Evolutionary conservation across 805 yeast genomes (phyloP), one percentile per base, ranked within the genome.

Genomic region (Metschnikowia amazonensis): DNA sequence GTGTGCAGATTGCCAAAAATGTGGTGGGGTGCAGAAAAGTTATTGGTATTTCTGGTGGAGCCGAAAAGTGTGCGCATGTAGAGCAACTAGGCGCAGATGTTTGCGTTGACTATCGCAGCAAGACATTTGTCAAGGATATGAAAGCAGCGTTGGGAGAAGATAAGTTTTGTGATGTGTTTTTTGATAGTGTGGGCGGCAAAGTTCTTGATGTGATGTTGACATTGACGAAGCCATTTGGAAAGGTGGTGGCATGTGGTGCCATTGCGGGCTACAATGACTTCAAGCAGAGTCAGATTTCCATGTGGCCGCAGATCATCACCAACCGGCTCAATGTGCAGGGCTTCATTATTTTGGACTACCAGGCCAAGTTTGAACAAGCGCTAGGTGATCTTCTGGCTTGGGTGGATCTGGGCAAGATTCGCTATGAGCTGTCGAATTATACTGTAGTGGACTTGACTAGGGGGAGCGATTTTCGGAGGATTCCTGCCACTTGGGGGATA

Each of bases 21-120:
- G 62, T 77, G 13, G 66, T 75, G 54, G 75, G 75, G 20, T 82
- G 82, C 25, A 62, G 69, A 34, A 75, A 69, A 50, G 81, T 82
- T 16, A 70, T 81, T 58, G 88, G 82, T 29, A 73, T 81, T 49
- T 78, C 85, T 9, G 85, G 86, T 46, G 75, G 81, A 6, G 69
- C 63, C 5, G 81, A 70, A 21, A 83, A 82, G 59, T 67, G 76
- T 45, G 64, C 71, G 48, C 75, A 57, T 53, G 81, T 82, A 24
- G 75, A 77, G 59, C 61, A 76, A 2, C 55, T 81, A 32, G 81
- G 82, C 48, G 77, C 77, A 7, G 80, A 76, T 51, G 74, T 69
- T 28, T 62, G 73, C 44, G 70, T 80, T 37, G 81, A 81, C 60
- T 82, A 82, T 66, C 36, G 37, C 30, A 38, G 33, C 28, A 18